These are phyloP conservation scores for Punica granatum DNA, from an alignment of 345 rosid species.

Conservation along the genomic window DNA sequence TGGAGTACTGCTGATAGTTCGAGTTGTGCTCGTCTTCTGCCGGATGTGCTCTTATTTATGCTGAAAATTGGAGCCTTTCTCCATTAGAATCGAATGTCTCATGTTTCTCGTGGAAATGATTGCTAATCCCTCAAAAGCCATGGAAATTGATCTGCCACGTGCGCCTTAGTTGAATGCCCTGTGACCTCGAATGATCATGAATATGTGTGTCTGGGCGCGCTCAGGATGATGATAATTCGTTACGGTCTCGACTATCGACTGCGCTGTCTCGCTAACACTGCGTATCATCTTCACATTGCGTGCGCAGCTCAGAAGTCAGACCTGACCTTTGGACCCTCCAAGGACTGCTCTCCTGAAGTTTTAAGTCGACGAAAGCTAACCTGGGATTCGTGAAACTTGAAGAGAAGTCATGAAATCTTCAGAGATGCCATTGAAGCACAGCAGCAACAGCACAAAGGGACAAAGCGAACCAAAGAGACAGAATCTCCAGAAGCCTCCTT, in stretches of 20 bases:
- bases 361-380: neutral
- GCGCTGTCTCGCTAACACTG: too few relatives aligned
- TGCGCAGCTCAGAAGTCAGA: too few relatives aligned
- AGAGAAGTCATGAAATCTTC: constrained; percentile 6
- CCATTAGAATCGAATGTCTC: neutral
- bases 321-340: neutral
- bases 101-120: neutral
- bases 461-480: constrained; percentile 14
- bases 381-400: neutral
- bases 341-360: neutral
- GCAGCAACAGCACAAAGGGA: neutral
- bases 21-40: neutral
- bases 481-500: constrained; percentile 34
- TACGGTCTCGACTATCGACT: too few relatives aligned
- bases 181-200: neutral
- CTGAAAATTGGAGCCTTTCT: neutral
- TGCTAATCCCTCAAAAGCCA: neutral
- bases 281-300: too few relatives aligned
- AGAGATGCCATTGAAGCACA: neutral
- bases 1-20: neutral
- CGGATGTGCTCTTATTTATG: neutral
- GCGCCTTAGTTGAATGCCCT: neutral
- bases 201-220: too few relatives aligned
- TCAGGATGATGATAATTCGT: neutral
- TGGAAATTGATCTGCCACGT: neutral